phyloP scores from a whole-genome alignment of 345 rosid genomes.

The Salix exigua region DNA sequence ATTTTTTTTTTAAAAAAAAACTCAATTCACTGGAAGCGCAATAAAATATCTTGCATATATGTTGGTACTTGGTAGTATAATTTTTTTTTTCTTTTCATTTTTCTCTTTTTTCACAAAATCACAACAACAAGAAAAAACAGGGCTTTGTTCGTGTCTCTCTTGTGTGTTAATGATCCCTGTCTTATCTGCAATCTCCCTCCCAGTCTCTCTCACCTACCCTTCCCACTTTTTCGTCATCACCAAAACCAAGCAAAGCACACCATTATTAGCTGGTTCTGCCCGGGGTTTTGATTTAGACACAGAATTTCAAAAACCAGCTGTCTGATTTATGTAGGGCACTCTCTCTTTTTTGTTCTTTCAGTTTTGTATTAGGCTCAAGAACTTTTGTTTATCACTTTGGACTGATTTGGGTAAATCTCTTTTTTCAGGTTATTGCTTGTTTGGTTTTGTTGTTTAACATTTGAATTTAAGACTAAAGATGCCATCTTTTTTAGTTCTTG shows the following conservation, averaged over 20 bases:
- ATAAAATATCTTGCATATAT: too few species aligned
- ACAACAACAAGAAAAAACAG: background rate
- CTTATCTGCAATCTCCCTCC: slow-evolving; percentile 5
- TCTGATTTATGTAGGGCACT: background rate
- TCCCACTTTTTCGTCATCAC: background rate
- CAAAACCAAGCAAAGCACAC: background rate
- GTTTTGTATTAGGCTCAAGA: background rate
- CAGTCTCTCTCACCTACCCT: background rate
- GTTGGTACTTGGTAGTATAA: background rate
- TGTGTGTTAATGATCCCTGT: background rate
- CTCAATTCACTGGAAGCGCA: too few species aligned
- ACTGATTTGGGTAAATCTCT: background rate
- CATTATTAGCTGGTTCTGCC: background rate
- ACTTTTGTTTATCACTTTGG: background rate
- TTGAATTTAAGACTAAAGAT: background rate
- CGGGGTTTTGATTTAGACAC: background rate
- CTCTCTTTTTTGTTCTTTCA: background rate
- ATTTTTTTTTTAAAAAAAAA: too few species aligned
- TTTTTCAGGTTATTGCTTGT: background rate
- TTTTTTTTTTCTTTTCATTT: background rate
- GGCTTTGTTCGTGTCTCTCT: background rate
- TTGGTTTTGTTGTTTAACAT: background rate
- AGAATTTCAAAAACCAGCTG: background rate
- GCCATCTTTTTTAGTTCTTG: background rate
- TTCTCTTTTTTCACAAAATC: background rate